Base-by-base conservation (phyloP, 208 protist genomes). In the Leishmania guyanensis region DNA sequence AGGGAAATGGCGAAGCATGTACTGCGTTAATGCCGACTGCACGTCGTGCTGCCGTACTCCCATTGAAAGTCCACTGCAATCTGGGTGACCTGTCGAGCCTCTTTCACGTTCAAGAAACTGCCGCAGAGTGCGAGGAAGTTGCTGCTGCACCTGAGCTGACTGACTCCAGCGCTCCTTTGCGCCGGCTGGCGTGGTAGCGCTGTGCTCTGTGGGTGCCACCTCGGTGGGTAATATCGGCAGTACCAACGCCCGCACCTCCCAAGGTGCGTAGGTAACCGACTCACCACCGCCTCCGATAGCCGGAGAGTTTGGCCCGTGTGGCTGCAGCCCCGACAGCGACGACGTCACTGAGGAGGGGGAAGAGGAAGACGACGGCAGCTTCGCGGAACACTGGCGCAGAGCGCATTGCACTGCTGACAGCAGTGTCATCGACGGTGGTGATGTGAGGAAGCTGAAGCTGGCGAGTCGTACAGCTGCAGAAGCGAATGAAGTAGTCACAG, bases 221-320 rank as follows among this genome's bases (percentile, higher is more conserved):
- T 58, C 72, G 48, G 29, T 56, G 51, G 91, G 90, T 43, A 93
- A 69, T 17, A 90, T 85, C 9, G 88, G 75, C 48, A 90, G 79
- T 33, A 94, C 78, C 20, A 95, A 48, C 48, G 85, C 90, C 17
- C 87, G 79, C 46, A 95, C 84, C 77, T 95, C 91, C 85, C 87
- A 93, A 50, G 86, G 88, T 16, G 85, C 88, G 77, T 92, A 95
- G n/a, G 72, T 22, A 53, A 36, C 29, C 72, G 46, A n/a, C 20
- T 39, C 50, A 46, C 14, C 29, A 62, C 29, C 14, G 20, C 29
- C 51, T 14, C 8, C 33, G 0, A 4, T 4, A 26, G 51, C 14
- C 29, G 51, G 9, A 62, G 72, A 62, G 29, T 29, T 29, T 46
- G 50, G 26, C 26, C 46, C 14, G 22, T 54, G 69, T 51, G 22